Evolutionary conservation across 352 stramenopile species (phyloP).

Genomic region (Pythium sp.): DNA sequence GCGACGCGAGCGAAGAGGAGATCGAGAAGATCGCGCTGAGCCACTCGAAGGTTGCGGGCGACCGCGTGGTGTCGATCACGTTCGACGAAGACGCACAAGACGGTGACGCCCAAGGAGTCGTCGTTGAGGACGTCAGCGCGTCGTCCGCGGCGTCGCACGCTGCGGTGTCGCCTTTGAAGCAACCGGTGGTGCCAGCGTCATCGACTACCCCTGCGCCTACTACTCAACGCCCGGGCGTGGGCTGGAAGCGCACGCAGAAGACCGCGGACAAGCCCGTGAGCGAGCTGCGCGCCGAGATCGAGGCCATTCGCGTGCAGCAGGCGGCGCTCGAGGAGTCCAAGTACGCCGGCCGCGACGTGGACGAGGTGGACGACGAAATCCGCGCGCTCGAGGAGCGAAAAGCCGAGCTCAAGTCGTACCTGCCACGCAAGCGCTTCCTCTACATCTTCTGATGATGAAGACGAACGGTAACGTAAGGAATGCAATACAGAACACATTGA

Average conservation of each 20-base stretch:
- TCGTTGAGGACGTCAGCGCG: conserved; percentile 19
- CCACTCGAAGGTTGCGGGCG: conserved; percentile 31
- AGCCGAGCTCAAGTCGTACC: conserved; percentile 54
- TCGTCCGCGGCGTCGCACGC: conserved; percentile 23
- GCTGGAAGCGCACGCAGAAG: conserved; percentile 42
- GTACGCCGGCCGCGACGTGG: conserved; percentile 73
- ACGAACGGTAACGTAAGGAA: not conserved
- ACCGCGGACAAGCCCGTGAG: conserved; percentile 21
- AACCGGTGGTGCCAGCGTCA: conserved; percentile 23
- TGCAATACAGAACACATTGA: not conserved
- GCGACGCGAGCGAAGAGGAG: conserved; percentile 54
- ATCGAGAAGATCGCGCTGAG: conserved; percentile 59
- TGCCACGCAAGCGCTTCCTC: conserved; percentile 77
- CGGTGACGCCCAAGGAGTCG: conserved; percentile 5
- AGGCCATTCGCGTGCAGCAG: conserved; percentile 58
- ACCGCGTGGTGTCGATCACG: conserved; percentile 57
- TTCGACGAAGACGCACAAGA: conserved; percentile 57
- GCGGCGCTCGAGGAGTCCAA: conserved; percentile 65
- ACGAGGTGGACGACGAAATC: conserved; percentile 80
- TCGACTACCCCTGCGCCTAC: not conserved
- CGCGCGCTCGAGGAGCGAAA: conserved; percentile 62
- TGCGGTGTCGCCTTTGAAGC: conserved; percentile 10
- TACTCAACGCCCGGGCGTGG: conserved; percentile 44
- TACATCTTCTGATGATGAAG: conserved; percentile 61
- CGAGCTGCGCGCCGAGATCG: conserved; percentile 51